Base-by-base conservation (phyloP, 495 filamentous ascomycete genomes). In the Mycothermus thermophilus region DNA sequence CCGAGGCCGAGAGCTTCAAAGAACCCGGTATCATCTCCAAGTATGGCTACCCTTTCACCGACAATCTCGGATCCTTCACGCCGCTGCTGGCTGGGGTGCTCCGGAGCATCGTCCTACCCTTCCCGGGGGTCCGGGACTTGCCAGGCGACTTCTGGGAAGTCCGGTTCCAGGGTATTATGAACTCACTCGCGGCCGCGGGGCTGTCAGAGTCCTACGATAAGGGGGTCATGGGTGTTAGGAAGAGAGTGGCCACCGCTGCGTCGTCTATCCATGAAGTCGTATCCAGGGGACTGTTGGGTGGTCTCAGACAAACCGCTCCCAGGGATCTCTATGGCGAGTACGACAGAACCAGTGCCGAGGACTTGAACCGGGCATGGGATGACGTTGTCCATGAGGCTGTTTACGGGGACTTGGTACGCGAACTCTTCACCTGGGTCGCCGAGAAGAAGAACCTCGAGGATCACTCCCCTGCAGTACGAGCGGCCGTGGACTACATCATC, bases 181-280 rank as follows among this genome's bases (percentile, higher is more conserved):
- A 51, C 17, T 64, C 67, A 27, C 51, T 80, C n/a, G 66, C 55
- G 3, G 60, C 70, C 11, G 72, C 67, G 12, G 66, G 75, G 18
- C 57, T 80, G 18, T 76, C 71, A 18, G 74, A 80, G 43, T 79
- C 74, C 48, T 81, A 78, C 44, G 77, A 81, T 46, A 79, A 79
- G 47, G 75, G 74, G 5, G 58, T 64, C 5, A 44, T 81, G 22
- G 75, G 77, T 9, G 66, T 67, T 39, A 63, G 75, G 30, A 79
- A 77, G 49, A 73, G 74, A 8, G 58, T 81, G 17, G 71, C 75
- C 5, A 77, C 77, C 18, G 77, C 72, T 8, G 63, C 69, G 11
- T 71, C 71, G 13, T 66, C 64, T 3, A 46, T 81, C 35, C 60
- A 78, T 37, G 77, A 80, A 46, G 62, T 64, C 32, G 58, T 74